Evolutionary conservation across 805 yeast species (phyloP).

Genomic region (Myxozyma vanderwaltii): DNA sequence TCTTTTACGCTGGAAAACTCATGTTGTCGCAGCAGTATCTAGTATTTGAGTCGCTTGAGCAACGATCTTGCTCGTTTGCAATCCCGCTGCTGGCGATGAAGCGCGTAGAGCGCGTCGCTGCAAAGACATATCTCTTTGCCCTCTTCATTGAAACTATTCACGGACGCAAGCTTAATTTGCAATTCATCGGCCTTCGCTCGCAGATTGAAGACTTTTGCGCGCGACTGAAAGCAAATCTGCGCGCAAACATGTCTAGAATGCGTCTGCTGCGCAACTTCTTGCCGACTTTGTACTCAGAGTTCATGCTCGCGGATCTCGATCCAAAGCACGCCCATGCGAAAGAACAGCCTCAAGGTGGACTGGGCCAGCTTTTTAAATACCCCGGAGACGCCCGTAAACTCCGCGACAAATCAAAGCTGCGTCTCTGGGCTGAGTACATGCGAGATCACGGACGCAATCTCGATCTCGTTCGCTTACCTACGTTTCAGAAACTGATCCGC

Average conservation of each 20-base stretch:
- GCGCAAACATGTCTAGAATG: conserved; percentile 63
- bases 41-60: conserved; percentile 73
- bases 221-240: conserved; percentile 60
- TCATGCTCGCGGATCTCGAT: conserved; percentile 50
- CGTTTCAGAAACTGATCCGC: conserved; percentile 78
- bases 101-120: conserved; percentile 83
- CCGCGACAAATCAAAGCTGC: conserved; percentile 81
- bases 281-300: conserved; percentile 81
- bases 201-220: conserved; percentile 81
- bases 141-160: conserved; percentile 69
- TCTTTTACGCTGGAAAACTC: conserved; percentile 62
- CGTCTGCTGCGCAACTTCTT: conserved; percentile 65
- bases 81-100: conserved; percentile 76
- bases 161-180: conserved; percentile 62
- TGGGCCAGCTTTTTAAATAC: conserved; percentile 79
- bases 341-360: conserved; percentile 72
- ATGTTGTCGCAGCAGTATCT: conserved; percentile 74
- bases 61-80: conserved; percentile 64
- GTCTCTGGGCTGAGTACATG: conserved; percentile 92
- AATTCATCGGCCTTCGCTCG: conserved; percentile 76
- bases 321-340: conserved; percentile 30
- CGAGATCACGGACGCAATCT: conserved; percentile 81
- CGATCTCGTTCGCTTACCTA: conserved; percentile 69
- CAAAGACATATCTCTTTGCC: conserved; percentile 75
- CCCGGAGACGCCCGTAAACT: conserved; percentile 84